Evolutionary conservation across 768 basidiomycete species (phyloP).

Genomic region (Phallus indusiatus): DNA sequence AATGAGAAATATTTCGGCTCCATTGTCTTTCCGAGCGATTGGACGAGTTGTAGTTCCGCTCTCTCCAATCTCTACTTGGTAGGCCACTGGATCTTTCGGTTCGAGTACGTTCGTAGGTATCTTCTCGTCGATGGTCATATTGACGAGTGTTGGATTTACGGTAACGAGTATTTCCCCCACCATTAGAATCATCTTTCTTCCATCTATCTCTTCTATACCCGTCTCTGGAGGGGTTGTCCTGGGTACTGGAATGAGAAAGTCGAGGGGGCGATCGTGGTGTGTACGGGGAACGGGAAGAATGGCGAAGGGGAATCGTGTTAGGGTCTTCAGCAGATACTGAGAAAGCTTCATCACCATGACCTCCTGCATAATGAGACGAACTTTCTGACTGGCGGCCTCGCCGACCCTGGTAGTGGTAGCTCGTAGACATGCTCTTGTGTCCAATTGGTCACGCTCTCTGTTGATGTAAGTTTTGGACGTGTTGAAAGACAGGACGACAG

Average conservation of each 20-base stretch:
- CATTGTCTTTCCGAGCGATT: conserved; percentile 18
- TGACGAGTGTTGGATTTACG: conserved; percentile 28
- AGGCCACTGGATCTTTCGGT: conserved; percentile 34
- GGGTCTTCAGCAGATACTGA: conserved; percentile 41
- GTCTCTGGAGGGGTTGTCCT: conserved; percentile 41
- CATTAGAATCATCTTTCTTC: conserved; percentile 34
- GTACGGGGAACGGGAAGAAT: conserved; percentile 33
- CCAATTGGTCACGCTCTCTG: background rate
- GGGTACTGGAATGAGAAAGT: conserved; percentile 31
- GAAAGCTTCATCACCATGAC: conserved; percentile 32
- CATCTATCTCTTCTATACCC: conserved; percentile 43
- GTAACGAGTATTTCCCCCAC: conserved; percentile 33
- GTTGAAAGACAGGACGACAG: background rate
- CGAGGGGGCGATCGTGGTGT: conserved; percentile 22
- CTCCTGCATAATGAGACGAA: conserved; percentile 27
- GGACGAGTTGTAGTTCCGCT: conserved; percentile 30
- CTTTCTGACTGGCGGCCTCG: background rate
- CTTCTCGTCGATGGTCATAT: conserved; percentile 45
- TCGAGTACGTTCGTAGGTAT: conserved; percentile 31
- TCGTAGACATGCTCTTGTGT: background rate
- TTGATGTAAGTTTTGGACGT: background rate
- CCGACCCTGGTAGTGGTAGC: background rate
- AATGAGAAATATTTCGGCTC: background rate
- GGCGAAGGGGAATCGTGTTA: conserved; percentile 17
- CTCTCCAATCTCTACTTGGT: conserved; percentile 25